Evolutionary conservation across 345 rosid genomes (phyloP).

Genomic region (Gossypium australe): DNA sequence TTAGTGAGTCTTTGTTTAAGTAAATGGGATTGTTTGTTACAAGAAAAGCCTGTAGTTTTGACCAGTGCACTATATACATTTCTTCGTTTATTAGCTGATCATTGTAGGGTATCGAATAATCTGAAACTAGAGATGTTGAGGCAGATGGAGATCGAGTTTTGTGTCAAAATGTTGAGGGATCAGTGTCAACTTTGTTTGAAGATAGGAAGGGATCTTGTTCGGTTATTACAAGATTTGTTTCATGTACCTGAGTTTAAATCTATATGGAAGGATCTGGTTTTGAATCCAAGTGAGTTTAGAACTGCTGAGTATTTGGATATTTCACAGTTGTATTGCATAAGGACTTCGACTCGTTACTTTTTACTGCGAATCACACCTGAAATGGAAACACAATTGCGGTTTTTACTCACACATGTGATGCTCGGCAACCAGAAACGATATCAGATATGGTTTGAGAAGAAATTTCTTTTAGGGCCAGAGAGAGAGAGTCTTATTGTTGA

Average conservation of each 20-base stretch:
- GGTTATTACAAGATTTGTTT: conserved; percentile 70
- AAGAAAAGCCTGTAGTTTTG: conserved; percentile 52
- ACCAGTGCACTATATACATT: conserved; percentile 56
- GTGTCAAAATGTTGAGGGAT: conserved; percentile 72
- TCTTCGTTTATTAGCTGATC: conserved; percentile 67
- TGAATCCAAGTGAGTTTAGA: conserved; percentile 37
- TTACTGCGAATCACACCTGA: conserved; percentile 57
- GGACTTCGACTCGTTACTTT: conserved; percentile 65
- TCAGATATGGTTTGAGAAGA: conserved; percentile 70
- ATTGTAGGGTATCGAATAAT: conserved; percentile 38
- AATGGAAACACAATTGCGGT: conserved; percentile 69
- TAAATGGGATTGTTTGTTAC: conserved; percentile 52
- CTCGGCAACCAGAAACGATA: conserved; percentile 69
- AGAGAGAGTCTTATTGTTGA: conserved; percentile 60
- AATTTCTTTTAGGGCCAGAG: conserved; percentile 47
- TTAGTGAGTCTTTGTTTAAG: conserved; percentile 39
- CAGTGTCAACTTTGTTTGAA: conserved; percentile 51
- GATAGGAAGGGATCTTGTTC: conserved; percentile 68
- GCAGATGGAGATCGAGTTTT: conserved; percentile 56
- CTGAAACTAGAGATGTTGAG: conserved; percentile 40
- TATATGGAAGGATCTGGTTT: conserved; percentile 58
- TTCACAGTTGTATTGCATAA: conserved; percentile 39
- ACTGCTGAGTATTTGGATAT: conserved; percentile 39
- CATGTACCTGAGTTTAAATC: conserved; percentile 60
- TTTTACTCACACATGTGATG: conserved; percentile 67